Evolutionary conservation across 306 rosid species (phyloP).

Genomic region (Coriaria nepalensis): DNA sequence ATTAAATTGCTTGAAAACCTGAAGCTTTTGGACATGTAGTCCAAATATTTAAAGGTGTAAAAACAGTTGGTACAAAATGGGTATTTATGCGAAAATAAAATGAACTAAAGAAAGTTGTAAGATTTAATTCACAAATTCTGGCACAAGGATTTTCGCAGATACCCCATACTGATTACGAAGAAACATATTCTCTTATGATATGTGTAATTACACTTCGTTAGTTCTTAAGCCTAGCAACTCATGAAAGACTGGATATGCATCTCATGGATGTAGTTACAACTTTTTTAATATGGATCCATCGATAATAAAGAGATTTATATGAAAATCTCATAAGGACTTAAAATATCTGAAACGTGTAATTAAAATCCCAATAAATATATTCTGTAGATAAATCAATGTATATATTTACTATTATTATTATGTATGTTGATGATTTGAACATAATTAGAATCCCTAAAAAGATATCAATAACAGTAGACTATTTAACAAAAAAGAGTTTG

Average conservation of each 20-base stretch:
- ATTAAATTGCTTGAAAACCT: neutral
- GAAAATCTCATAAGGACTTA: neutral
- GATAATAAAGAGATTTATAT: too few species aligned
- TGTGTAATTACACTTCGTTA: too few species aligned
- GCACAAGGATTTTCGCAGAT: neutral
- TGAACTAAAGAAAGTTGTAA: too few species aligned
- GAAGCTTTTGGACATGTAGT: neutral
- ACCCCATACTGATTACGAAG: neutral
- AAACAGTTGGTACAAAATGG: neutral
- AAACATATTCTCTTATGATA: neutral
- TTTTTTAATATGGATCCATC: too few species aligned
- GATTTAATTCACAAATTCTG: neutral
- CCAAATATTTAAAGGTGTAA: neutral
- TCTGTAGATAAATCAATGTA: neutral
- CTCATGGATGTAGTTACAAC: neutral
- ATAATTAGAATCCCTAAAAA: neutral
- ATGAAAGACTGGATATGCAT: neutral
- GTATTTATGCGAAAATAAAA: neutral
- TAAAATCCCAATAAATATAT: too few species aligned
- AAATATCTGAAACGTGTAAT: neutral
- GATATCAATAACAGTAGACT: too few species aligned
- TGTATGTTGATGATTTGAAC: neutral
- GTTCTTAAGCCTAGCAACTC: neutral
- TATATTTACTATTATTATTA: neutral
- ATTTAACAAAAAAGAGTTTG: too few species aligned